Conservation (phyloP, 2,329 filamentous ascomycete species). For the Penicillium hesseltinei region DNA sequence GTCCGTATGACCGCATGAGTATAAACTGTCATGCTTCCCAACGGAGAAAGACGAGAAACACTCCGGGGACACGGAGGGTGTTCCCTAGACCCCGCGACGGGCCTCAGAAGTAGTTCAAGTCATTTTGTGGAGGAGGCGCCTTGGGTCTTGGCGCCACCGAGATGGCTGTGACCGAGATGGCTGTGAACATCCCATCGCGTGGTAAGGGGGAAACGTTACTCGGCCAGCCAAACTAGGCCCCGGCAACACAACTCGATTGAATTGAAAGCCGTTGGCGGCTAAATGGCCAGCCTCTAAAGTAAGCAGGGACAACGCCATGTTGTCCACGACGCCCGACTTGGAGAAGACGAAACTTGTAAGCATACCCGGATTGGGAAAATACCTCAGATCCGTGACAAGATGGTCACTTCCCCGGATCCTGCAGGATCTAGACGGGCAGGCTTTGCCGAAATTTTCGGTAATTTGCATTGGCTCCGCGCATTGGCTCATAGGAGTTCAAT, state of each 20-base stretch:
- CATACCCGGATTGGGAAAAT: neutral
- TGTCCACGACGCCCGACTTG: neutral
- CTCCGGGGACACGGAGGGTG: constrained; percentile 26
- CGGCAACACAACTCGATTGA: neutral
- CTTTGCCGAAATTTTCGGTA: neutral
- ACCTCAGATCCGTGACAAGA: constrained; percentile 2
- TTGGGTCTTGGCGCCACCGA: neutral
- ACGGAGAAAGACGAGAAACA: constrained; percentile 12
- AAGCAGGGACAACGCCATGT: neutral
- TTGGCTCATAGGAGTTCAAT: neutral
- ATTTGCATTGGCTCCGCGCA: neutral
- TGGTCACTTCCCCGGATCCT: neutral
- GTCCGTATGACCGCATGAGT: constrained; percentile 13
- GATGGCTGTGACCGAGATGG: neutral
- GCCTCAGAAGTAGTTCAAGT: neutral
- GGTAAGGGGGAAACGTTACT: too few relatives aligned
- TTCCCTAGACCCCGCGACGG: neutral
- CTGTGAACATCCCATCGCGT: neutral
- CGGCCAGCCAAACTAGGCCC: neutral
- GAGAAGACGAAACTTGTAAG: neutral
- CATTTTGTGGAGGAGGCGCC: neutral
- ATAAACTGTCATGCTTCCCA: constrained; percentile 2
- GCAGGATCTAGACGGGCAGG: neutral
- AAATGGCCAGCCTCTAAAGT: neutral
- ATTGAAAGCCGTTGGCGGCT: neutral